A percentile compares a stretch with the other conserved stretches of the same genome.
Evolutionary conservation across 129 eudicot genomes (phyloP).

Genomic region (Deinandra increscens): DNA sequence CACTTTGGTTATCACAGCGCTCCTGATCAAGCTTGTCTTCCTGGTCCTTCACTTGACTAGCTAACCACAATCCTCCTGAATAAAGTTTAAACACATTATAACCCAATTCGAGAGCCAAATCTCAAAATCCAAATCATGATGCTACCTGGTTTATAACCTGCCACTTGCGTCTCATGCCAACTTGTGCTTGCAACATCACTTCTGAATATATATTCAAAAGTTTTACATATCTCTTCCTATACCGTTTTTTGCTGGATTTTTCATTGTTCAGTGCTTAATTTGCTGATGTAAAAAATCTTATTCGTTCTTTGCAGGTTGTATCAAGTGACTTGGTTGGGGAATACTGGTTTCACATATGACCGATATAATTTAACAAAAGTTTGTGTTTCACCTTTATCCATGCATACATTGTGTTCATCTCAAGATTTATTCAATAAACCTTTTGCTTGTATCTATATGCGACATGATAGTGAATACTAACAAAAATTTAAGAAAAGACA

Average conservation of each 20-base stretch:
- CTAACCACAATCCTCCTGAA: too few species aligned
- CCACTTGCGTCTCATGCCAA: not conserved
- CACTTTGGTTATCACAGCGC: too few species aligned
- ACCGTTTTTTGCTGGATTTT: not conserved
- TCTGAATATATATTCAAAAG: not conserved
- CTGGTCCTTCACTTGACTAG: too few species aligned
- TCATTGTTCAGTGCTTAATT: conserved; percentile 6
- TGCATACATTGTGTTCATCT: conserved; percentile 14
- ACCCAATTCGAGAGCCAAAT: too few species aligned
- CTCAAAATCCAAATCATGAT: too few species aligned
- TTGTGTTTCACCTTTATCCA: conserved; percentile 43
- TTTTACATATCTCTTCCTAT: conserved; percentile 5
- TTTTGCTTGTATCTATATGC: conserved; percentile 12
- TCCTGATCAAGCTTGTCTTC: too few species aligned
- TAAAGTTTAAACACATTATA: too few species aligned
- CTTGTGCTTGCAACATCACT: conserved; percentile 22
- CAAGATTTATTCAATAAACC: conserved; percentile 1
- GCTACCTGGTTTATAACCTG: too few species aligned
- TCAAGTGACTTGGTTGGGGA: conserved; percentile 90
- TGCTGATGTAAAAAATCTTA: conserved; percentile 46
- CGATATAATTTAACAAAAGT: conserved; percentile 74
- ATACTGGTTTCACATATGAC: conserved; percentile 87
- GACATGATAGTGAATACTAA: not conserved
- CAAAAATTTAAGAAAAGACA: conserved; percentile 5
- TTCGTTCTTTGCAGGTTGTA: conserved; percentile 78